phyloP scores from a whole-genome alignment of 768 basidiomycete species.

The Leccinum barrowsii region DNA sequence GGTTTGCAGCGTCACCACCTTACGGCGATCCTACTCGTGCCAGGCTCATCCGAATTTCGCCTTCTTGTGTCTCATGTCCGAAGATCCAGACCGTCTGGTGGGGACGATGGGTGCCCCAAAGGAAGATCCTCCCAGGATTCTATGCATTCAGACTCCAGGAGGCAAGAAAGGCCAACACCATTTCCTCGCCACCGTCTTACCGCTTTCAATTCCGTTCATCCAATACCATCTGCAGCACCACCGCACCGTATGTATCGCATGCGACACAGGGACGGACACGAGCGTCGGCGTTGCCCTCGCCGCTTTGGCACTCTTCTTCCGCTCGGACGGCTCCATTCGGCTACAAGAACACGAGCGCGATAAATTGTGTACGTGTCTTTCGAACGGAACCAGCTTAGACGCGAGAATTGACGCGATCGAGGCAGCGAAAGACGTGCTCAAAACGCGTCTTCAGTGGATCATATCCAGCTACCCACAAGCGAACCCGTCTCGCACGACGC shows the following conservation, averaged over 20 bases:
- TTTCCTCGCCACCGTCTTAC: conserved; percentile 48
- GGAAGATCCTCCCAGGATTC: neutral
- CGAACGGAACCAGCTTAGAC: neutral
- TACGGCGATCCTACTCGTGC: conserved; percentile 10
- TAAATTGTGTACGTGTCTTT: conserved; percentile 21
- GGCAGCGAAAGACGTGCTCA: conserved; percentile 58
- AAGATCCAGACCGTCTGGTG: neutral
- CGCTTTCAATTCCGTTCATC: conserved; percentile 47
- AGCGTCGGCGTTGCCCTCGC: conserved; percentile 63
- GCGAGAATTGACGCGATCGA: neutral
- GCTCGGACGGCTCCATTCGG: conserved; percentile 42
- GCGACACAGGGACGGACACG: conserved; percentile 56
- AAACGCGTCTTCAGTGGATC: conserved; percentile 81
- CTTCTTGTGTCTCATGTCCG: conserved; percentile 15
- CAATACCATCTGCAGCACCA: conserved; percentile 35
- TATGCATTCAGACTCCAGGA: conserved; percentile 28
- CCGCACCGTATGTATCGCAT: conserved; percentile 45
- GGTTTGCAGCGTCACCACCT: conserved; percentile 34
- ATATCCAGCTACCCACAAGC: conserved; percentile 68
- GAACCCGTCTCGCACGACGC: conserved; percentile 80
- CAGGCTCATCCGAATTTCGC: conserved; percentile 6
- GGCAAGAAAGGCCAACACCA: conserved; percentile 55
- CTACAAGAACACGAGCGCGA: conserved; percentile 2
- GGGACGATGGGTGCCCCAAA: neutral
- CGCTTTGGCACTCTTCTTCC: conserved; percentile 57